Evolutionary conservation across 2,329 filamentous ascomycete species (phyloP), one percentile per base, ranked within the genome.

Genomic region (Ceratocystis alfenasii): DNA sequence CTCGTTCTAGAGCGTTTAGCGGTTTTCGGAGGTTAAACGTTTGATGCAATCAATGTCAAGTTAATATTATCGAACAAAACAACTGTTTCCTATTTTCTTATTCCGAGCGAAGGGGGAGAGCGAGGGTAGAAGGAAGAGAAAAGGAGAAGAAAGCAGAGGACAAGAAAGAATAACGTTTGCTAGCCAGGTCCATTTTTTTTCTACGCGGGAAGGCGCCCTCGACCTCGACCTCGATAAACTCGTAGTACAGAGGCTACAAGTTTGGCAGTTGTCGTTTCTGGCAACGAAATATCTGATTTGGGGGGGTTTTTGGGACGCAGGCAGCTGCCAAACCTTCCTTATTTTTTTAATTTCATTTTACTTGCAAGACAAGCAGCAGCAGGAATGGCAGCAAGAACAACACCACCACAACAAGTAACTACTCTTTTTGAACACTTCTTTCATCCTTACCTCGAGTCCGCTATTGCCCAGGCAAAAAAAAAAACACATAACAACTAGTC

Each of bases 1-100:
- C 15, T 59, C 55, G 28, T 59, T 59, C 55, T 59, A 59, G 25
- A 59, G 55, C 3, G 55, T 59, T 59, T 59, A 25, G 12, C 15
- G 28, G 55, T 59, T 59, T 36, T 59, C 28, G 55, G 55, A 36
- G 12, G 55, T 33, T 59, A 59, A 36, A 8, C 12, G 30, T 33
- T 41, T 41, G 36, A 41, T 41, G 36, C 36, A 41, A 15, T 41
- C 55, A n/a, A 59, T 59, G 55, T 33, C 15, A 57, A 30, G 53
- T 30, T 30, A 33, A 25, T 25, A 25, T 57, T 30, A n/a, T 36
- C 33, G 55, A 36, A 36, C 15, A 59, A 36, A 36, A 59, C 25
- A 59, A 28, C 1, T 41, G 36, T 41, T 41, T n/a, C 12, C 28
- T 59, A 30, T 59, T 41, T 59, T 59, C 55, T 36, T 36, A 28